Conservation (phyloP, 2,329 filamentous ascomycete species). For the Stemphylium lycopersici region DNA sequence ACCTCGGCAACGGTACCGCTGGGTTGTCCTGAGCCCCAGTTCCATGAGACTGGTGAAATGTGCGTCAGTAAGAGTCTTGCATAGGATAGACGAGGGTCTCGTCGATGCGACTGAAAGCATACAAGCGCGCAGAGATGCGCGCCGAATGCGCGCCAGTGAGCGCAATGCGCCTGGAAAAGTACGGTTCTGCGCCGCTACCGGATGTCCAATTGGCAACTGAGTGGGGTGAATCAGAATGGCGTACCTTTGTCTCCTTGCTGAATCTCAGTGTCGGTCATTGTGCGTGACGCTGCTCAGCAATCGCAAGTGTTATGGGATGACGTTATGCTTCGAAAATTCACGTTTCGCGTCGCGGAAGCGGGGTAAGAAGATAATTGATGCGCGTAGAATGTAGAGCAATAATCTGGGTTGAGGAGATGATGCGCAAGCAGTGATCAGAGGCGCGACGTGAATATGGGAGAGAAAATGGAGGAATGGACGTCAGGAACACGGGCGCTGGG, state of each 20-base stretch:
- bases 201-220: not conserved
- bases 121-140: constrained; percentile 14
- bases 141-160: constrained; percentile 1
- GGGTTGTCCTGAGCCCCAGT: constrained; percentile 63
- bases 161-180: constrained; percentile 5
- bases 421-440: constrained; percentile 30
- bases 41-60: constrained; percentile 64
- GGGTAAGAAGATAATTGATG: constrained; percentile 31
- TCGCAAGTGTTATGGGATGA: constrained; percentile 33
- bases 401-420: constrained; percentile 22
- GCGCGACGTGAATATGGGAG: constrained; percentile 25
- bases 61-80: constrained; percentile 6
- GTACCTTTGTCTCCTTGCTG: constrained; percentile 48
- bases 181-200: not conserved
- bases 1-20: constrained; percentile 64
- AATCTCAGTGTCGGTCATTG: constrained; percentile 45
- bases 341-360: constrained; percentile 27
- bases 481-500: constrained; percentile 23
- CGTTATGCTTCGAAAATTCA: constrained; percentile 34
- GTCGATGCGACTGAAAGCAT: constrained; percentile 20
- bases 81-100: constrained; percentile 29
- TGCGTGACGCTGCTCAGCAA: constrained; percentile 21
- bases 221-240: constrained; percentile 1
- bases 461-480: constrained; percentile 25
- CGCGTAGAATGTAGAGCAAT: constrained; percentile 23